A percentile compares a stretch with the other conserved stretches of the same genome.
Evolutionary conservation across 169 alveolate species (phyloP).

Genomic region (Eimeria maxima): DNA sequence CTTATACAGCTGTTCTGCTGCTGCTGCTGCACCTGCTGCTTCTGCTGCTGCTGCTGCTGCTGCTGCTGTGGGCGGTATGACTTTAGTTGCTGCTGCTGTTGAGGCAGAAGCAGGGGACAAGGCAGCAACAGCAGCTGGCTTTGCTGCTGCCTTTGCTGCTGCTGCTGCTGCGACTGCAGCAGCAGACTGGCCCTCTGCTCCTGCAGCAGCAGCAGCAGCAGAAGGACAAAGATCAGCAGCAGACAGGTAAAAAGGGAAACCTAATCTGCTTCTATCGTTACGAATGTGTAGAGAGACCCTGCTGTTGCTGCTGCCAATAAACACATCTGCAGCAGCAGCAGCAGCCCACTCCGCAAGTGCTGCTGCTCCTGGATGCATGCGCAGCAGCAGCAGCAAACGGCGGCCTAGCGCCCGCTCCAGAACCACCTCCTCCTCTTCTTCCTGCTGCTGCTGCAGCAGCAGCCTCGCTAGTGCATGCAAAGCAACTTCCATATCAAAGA

Average conservation of each 20-base stretch:
- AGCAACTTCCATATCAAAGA: neutral
- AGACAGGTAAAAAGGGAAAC: neutral
- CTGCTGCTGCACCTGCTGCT: neutral
- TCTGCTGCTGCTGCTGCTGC: neutral
- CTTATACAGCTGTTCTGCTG: neutral
- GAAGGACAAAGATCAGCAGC: neutral
- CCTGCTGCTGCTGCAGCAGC: neutral
- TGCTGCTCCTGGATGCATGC: slow-evolving; percentile 2
- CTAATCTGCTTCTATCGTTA: neutral
- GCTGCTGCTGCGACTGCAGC: no score
- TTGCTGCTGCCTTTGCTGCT: no score
- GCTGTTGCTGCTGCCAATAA: no score
- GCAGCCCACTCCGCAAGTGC: neutral
- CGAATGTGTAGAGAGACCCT: neutral
- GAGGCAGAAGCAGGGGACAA: no score
- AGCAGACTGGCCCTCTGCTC: neutral
- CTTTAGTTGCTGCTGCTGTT: neutral
- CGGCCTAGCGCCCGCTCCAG: slow-evolving; percentile 7
- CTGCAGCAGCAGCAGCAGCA: slow-evolving; percentile 6
- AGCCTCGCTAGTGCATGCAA: neutral
- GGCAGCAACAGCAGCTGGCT: no score
- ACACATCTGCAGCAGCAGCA: no score
- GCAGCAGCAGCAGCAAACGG: neutral
- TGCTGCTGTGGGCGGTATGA: neutral
- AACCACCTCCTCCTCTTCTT: neutral